Evolutionary conservation across 1,139 yeast species (phyloP).

Genomic region (Magnusiomyces sp.): DNA sequence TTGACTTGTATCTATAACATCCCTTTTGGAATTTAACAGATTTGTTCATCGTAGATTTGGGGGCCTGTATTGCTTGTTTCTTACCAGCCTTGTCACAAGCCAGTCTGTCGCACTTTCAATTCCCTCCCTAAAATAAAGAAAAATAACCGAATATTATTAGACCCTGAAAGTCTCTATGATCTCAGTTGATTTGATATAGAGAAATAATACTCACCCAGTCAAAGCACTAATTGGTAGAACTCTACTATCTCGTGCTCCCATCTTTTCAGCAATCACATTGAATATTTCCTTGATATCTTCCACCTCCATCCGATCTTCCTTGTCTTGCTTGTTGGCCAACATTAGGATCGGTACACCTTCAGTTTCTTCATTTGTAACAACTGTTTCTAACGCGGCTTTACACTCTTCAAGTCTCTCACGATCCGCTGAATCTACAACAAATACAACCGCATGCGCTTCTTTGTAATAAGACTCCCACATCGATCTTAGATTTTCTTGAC

Average conservation of each 20-base stretch:
- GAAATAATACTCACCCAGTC: conserved; percentile 37
- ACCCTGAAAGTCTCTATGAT: not conserved
- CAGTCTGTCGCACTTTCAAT: conserved; percentile 82
- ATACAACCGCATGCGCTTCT: conserved; percentile 85
- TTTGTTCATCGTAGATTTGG: conserved; percentile 38
- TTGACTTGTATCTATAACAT: no score
- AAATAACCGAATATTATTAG: not conserved
- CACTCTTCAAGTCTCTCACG: conserved; percentile 77
- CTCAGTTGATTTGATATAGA: not conserved
- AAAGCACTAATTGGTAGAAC: conserved; percentile 84
- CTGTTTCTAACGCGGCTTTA: conserved; percentile 45
- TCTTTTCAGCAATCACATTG: conserved; percentile 67
- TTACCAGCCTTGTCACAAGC: conserved; percentile 65
- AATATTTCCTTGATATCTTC: conserved; percentile 72
- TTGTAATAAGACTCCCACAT: conserved; percentile 84
- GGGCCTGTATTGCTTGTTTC: conserved; percentile 67
- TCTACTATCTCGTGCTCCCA: conserved; percentile 85
- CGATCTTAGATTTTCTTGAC: conserved; percentile 71
- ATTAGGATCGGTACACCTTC: conserved; percentile 83
- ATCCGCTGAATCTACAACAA: conserved; percentile 88
- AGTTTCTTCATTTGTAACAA: conserved; percentile 46
- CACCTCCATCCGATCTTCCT: conserved; percentile 73
- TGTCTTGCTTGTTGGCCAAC: conserved; percentile 94
- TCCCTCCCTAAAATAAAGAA: conserved; percentile 46
- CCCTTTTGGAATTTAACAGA: not conserved